Conservation (phyloP, 148 eudicot species). For the Nyssa sinensis region DNA sequence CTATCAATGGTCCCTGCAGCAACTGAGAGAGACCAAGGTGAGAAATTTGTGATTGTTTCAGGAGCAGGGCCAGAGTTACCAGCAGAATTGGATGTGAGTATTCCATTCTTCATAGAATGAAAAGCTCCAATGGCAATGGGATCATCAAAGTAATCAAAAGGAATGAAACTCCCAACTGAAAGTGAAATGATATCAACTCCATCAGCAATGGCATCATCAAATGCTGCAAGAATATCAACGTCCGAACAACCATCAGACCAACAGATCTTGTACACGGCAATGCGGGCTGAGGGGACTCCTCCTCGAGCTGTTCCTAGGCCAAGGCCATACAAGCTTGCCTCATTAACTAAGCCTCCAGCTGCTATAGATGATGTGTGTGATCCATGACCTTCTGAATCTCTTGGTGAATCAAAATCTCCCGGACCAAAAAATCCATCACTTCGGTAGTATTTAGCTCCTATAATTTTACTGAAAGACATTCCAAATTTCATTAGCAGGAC, state of each 20-base stretch:
- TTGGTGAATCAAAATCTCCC: constrained; percentile 12
- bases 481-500: neutral
- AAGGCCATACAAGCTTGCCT: constrained; percentile 21
- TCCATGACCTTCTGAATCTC: constrained; percentile 27
- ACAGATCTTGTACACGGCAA: constrained; percentile 24
- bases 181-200: constrained; percentile 32
- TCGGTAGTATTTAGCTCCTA: neutral
- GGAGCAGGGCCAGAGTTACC: constrained; percentile 28
- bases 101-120: constrained; percentile 26
- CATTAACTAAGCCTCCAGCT: constrained; percentile 17
- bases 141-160: constrained; percentile 14
- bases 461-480: neutral
- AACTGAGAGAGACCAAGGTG: constrained; percentile 41
- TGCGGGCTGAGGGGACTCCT: constrained; percentile 28
- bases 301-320: constrained; percentile 32
- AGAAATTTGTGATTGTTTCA: neutral
- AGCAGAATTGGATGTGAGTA: constrained; percentile 31
- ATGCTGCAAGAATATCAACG: constrained; percentile 31
- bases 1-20: constrained; percentile 40
- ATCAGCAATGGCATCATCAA: constrained; percentile 35
- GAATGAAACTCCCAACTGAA: constrained; percentile 16
- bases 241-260: constrained; percentile 9
- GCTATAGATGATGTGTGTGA: constrained; percentile 24
- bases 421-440: neutral
- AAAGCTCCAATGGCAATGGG: constrained; percentile 31